Evolutionary conservation across 2,329 filamentous ascomycete genomes (phyloP).

Genomic region (Penicillium psychrosexuale): DNA sequence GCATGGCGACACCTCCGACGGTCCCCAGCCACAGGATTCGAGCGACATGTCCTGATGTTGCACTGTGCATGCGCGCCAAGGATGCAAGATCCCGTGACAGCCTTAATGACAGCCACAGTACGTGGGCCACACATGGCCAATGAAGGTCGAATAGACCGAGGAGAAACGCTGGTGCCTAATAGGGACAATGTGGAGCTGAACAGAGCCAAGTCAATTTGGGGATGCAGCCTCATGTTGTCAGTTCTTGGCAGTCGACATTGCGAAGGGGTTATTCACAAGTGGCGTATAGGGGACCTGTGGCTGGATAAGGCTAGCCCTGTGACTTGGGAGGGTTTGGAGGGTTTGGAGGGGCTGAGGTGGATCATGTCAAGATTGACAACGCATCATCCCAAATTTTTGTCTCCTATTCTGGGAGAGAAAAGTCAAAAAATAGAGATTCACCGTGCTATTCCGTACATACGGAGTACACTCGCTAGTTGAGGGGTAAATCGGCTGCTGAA

Average conservation of each 20-base stretch:
- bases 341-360: neutral
- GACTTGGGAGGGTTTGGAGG: neutral
- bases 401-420: neutral
- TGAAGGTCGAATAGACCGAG: neutral
- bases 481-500: no score
- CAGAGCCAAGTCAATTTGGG: neutral
- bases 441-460: neutral
- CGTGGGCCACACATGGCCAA: neutral
- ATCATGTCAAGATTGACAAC: neutral
- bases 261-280: neutral
- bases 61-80: conserved; percentile 18
- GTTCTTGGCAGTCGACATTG: conserved; percentile 11
- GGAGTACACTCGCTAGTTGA: no score
- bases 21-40: conserved; percentile 15
- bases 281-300: conserved; percentile 2
- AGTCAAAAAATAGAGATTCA: neutral
- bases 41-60: conserved; percentile 12
- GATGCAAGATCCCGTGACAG: conserved; percentile 1
- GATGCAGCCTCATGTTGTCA: conserved; percentile 12
- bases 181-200: neutral
- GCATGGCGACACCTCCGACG: conserved; percentile 11
- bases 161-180: conserved; percentile 22
- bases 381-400: neutral
- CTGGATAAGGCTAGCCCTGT: conserved; percentile 10
- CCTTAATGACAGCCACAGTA: conserved; percentile 2